Percentiles rank a stretch among this genome's conserved stretches.
phyloP scores from a whole-genome alignment of 805 yeast species.

The Starmerella roubikii region DNA sequence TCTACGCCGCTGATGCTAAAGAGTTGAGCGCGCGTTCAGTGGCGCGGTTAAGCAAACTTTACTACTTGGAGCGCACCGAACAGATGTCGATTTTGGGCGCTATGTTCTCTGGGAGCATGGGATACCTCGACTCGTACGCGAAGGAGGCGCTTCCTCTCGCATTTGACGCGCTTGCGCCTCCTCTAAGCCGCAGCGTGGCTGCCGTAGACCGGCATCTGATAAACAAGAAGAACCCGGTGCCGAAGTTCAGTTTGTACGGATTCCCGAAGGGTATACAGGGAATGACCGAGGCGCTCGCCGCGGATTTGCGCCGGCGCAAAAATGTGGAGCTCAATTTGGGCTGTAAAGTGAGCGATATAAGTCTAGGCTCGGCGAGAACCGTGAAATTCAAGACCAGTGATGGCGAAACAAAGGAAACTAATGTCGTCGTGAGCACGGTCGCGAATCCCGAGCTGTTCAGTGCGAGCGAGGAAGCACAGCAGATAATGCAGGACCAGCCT shows the following conservation, averaged over 20 bases:
- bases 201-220: slow-evolving; percentile 4
- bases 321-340: slow-evolving; percentile 19
- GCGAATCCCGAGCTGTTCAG: slow-evolving; percentile 13
- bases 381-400: not conserved
- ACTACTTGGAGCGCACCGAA: slow-evolving; percentile 37
- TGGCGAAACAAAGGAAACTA: not conserved
- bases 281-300: slow-evolving; percentile 20
- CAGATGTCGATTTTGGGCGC: slow-evolving; percentile 42
- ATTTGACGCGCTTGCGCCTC: slow-evolving; percentile 18
- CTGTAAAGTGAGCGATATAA: slow-evolving; percentile 8
- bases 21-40: slow-evolving; percentile 45
- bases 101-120: slow-evolving; percentile 27
- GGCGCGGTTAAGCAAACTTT: slow-evolving; percentile 43
- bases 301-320: slow-evolving; percentile 11
- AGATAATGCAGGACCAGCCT: slow-evolving; percentile 30
- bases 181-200: not conserved
- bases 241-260: slow-evolving; percentile 17
- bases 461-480: slow-evolving; percentile 7
- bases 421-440: slow-evolving; percentile 16
- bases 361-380: slow-evolving; percentile 1
- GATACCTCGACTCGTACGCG: slow-evolving; percentile 20
- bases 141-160: slow-evolving; percentile 20
- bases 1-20: slow-evolving; percentile 74
- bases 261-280: slow-evolving; percentile 23
- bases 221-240: slow-evolving; percentile 5